These are phyloP conservation scores for Fraxinus quadrangulata DNA, from an alignment of 257 asterid species.

Conservation along the genomic window DNA sequence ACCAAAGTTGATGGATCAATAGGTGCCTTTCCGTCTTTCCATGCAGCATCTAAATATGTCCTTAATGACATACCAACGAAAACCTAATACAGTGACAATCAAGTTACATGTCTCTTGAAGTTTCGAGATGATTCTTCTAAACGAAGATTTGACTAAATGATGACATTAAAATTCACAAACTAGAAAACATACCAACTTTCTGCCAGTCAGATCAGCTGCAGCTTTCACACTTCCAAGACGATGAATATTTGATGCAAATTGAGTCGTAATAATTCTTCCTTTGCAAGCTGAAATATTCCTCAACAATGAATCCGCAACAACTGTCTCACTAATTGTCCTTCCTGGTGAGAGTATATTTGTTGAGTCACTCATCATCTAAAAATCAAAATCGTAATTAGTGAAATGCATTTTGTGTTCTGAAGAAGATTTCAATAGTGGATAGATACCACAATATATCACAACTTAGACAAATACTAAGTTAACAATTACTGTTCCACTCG, in stretches of 20 bases:
- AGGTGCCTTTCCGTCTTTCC: conserved; percentile 98
- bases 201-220: conserved; percentile 97
- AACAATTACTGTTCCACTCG: background rate
- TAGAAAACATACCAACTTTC: conserved; percentile 75
- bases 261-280: conserved; percentile 95
- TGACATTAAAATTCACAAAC: background rate
- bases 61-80: conserved; percentile 99
- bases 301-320: conserved; percentile 86
- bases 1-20: conserved; percentile 99
- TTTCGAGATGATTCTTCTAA: conserved; percentile 20
- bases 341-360: conserved; percentile 98
- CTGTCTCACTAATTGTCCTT: conserved; percentile 90
- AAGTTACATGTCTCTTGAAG: conserved; percentile 26
- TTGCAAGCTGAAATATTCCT: conserved; percentile 81
- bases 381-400: conserved; percentile 25
- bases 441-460: conserved; percentile 14
- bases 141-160: background rate
- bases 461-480: conserved; percentile 9
- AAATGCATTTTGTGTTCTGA: conserved; percentile 17
- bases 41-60: conserved; percentile 98
- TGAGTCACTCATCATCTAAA: conserved; percentile 99
- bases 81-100: conserved; percentile 48
- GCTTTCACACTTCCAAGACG: conserved; percentile 99
- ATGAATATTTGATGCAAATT: conserved; percentile 95
- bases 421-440: background rate